Conservation (phyloP, 2,329 filamentous ascomycete genomes). For the Aureobasidium sp. region DNA sequence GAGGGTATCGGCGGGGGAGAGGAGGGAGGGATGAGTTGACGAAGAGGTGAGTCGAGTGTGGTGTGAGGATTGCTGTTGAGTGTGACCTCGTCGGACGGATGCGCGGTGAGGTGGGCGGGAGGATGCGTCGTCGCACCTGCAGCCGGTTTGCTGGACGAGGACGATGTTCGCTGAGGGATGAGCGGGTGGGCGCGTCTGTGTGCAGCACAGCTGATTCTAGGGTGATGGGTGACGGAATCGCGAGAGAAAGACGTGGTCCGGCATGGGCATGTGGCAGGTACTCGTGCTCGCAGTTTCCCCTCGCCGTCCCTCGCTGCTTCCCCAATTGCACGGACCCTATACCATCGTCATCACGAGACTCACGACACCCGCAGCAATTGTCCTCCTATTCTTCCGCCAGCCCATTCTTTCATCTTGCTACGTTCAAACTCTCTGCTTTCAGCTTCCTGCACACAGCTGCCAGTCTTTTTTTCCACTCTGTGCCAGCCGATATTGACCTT, state of each 20-base stretch:
- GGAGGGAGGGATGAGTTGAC: background rate
- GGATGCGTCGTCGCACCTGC: slow-evolving; percentile 8
- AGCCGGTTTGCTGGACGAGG: background rate
- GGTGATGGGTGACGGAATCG: background rate
- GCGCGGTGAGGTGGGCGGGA: background rate
- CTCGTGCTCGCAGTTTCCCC: background rate
- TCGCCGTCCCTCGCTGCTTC: slow-evolving; percentile 8
- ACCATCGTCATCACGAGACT: slow-evolving; percentile 9
- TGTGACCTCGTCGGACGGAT: background rate
- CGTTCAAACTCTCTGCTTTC: background rate
- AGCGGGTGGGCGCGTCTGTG: background rate
- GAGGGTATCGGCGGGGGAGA: background rate
- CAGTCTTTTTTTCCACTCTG: background rate
- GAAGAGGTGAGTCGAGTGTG: background rate
- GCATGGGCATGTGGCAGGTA: background rate
- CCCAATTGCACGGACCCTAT: slow-evolving; percentile 2
- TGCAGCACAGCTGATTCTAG: no score
- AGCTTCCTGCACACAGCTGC: background rate
- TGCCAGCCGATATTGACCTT: background rate
- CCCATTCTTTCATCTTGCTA: no score
- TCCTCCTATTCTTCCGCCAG: background rate
- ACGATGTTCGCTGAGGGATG: background rate
- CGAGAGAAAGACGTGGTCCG: background rate
- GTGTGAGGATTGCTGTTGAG: slow-evolving; percentile 1
- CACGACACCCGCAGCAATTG: background rate